Base-by-base conservation (phyloP, 306 rosid genomes). In the Pyrus bretschneideri region DNA sequence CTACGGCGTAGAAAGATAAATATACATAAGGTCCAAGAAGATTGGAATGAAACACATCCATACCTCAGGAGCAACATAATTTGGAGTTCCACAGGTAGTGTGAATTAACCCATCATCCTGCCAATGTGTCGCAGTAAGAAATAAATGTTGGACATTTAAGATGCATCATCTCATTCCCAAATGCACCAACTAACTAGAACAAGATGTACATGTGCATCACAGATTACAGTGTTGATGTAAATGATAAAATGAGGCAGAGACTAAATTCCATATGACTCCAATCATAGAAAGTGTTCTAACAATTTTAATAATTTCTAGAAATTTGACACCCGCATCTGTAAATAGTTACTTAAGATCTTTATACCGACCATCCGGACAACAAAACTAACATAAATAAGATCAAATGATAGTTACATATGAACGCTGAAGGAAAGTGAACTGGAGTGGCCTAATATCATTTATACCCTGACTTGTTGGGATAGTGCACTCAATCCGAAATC, bases 1-100 rank as follows among this genome's bases (percentile, higher is more conserved):
- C 6, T 2, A 27, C 29, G 29, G 29, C 2, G 62, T 52, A 75
- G 63, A 71, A 45, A 70, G 21, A 9, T 17, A 59, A 17, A 6
- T 17, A 59, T 17, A 9, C 25, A 52, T 64, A 58, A 64, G 35
- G 63, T 57, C 38, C 65, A 64, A 42, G 69, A 71, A 73, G 52
- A 19, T 31, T 57, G 76, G 73, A 33, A 74, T 76, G 81, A 25
- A 76, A 70, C 18, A 30, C 30, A 52, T 82, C 46, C 65, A 18
- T 72, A 95, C 99, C 99, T 95, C 99, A 1, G 99, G 99, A 87
- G 99, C 99, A 78, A 95, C 99, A 54, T 95, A 95, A 79, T 95
- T 95, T 70, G 99, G 97, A 81, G 99, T 95, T 77, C 99, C 99
- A 69, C 99, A 95, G 72, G 99, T 88, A 25, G 99, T 95, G 90